phyloP scores from a whole-genome alignment of 2,329 filamentous ascomycete species.

The Pseudopithomyces maydicus region DNA sequence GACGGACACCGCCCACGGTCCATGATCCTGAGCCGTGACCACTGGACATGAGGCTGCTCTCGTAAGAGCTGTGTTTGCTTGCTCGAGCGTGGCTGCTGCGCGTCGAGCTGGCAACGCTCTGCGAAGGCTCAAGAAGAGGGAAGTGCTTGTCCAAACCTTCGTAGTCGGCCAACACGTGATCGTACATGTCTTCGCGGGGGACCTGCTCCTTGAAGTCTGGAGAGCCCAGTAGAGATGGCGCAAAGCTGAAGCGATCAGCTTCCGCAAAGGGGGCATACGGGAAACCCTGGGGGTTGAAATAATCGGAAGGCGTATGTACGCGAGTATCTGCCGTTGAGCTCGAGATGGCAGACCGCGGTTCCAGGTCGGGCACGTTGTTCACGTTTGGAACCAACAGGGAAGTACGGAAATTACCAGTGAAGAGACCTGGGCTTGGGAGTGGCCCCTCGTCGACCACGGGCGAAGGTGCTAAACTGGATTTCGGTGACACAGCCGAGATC shows the following conservation, averaged over 20 bases:
- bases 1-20: conserved; percentile 40
- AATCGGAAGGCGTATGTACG: conserved; percentile 35
- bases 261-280: conserved; percentile 16
- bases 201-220: conserved; percentile 40
- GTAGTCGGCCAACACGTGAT: conserved; percentile 48
- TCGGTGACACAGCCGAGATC: conserved; percentile 8
- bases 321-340: conserved; percentile 35
- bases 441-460: conserved; percentile 9
- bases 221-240: conserved; percentile 42
- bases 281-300: conserved; percentile 18
- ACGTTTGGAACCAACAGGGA: conserved; percentile 36
- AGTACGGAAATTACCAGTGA: conserved; percentile 26
- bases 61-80: conserved; percentile 62
- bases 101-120: conserved; percentile 47
- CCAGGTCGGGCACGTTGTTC: conserved; percentile 38
- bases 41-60: conserved; percentile 58
- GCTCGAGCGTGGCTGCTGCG: conserved; percentile 58
- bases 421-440: conserved; percentile 18
- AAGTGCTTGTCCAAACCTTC: conserved; percentile 54
- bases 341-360: conserved; percentile 40
- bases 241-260: conserved; percentile 44
- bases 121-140: conserved; percentile 48
- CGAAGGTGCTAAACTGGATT: conserved; percentile 7
- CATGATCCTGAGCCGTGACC: conserved; percentile 37
- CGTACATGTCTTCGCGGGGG: conserved; percentile 40